Conservation (phyloP, 140 eudicot genomes). For the Senecio squalidus region DNA sequence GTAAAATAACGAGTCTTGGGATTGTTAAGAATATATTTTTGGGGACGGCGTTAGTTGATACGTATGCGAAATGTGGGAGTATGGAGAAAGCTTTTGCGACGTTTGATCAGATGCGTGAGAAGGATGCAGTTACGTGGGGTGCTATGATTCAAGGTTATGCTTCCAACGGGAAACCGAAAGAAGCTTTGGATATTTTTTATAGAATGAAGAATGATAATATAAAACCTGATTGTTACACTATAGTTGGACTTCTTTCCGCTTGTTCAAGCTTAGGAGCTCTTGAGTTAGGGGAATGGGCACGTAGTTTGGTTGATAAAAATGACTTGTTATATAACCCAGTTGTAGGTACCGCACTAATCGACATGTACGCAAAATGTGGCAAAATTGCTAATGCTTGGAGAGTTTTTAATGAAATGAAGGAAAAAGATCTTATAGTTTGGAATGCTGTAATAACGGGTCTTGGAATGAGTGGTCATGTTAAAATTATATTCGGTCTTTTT, state of each 20-base stretch:
- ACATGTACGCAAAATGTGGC: constrained; percentile 92
- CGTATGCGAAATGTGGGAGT: constrained; percentile 61
- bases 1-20: constrained; percentile 32
- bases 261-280: constrained; percentile 77
- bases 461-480: constrained; percentile 63
- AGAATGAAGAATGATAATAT: constrained; percentile 47
- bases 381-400: constrained; percentile 48
- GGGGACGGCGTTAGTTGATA: constrained; percentile 59
- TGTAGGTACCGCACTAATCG: constrained; percentile 66
- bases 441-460: constrained; percentile 71
- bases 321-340: constrained; percentile 59
- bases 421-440: constrained; percentile 65
- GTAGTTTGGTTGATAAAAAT: constrained; percentile 41
- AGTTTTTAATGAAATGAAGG: constrained; percentile 54
- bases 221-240: constrained; percentile 52
- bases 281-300: constrained; percentile 70
- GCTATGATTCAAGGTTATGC: constrained; percentile 88
- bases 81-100: constrained; percentile 58
- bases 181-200: constrained; percentile 65
- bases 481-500: constrained; percentile 46
- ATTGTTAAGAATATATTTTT: constrained; percentile 55
- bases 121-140: constrained; percentile 79
- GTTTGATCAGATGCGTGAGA: constrained; percentile 68
- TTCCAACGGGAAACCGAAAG: constrained; percentile 70
- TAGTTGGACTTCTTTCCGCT: constrained; percentile 78